Evolutionary conservation across 345 rosid genomes (phyloP).

Genomic region (Streptanthus diversifolius): DNA sequence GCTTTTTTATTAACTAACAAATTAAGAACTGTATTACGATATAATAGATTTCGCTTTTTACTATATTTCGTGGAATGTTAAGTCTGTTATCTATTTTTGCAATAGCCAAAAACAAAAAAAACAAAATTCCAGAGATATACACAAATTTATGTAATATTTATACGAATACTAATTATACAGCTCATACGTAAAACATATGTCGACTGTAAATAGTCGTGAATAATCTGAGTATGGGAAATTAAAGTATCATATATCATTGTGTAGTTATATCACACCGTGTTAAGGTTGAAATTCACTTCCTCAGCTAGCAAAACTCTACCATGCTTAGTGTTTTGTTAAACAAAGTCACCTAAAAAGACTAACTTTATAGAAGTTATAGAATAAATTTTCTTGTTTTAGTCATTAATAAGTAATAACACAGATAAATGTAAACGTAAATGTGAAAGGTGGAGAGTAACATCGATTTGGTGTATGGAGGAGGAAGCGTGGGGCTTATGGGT

Average conservation of each 20-base stretch:
- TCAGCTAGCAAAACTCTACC: not conserved
- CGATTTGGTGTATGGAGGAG: slow-evolving; percentile 42
- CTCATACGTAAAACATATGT: not conserved
- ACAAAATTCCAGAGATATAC: not conserved
- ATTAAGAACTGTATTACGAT: not conserved
- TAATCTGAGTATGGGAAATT: not conserved
- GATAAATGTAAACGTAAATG: not conserved
- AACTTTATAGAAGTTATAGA: not conserved
- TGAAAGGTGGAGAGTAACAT: slow-evolving; percentile 33
- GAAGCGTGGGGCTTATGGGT: slow-evolving; percentile 41
- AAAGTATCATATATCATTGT: not conserved
- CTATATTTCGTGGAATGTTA: not conserved
- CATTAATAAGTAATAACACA: not conserved
- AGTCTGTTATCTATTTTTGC: not conserved
- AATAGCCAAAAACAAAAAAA: not conserved
- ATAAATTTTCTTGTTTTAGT: not conserved
- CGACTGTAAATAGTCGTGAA: not conserved
- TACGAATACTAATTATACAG: not conserved
- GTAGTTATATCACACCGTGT: not conserved
- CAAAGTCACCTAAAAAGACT: not conserved
- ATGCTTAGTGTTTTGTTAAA: not conserved
- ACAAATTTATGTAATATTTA: not conserved
- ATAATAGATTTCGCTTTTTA: not conserved
- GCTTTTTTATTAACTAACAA: not conserved
- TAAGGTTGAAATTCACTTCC: not conserved